Evolutionary conservation across 2,329 filamentous ascomycete species (phyloP).

Genomic region (Epichloe coenophiala): DNA sequence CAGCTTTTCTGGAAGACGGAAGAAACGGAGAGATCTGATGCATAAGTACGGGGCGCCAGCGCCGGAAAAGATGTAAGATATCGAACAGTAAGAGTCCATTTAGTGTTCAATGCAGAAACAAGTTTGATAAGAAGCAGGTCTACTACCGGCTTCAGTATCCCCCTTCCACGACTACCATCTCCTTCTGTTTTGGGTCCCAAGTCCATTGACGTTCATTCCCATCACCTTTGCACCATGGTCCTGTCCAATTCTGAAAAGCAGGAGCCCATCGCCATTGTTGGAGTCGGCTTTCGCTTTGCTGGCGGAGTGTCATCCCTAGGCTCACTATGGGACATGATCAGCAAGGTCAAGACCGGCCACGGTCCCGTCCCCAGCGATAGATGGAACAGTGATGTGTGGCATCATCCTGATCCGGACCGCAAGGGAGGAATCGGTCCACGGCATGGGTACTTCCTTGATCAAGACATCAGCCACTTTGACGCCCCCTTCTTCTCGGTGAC

Average conservation of each 20-base stretch:
- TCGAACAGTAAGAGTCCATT: too few species aligned
- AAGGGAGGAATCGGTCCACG: conserved; percentile 3
- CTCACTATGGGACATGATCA: conserved; percentile 22
- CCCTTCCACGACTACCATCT: too few species aligned
- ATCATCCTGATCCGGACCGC: conserved; percentile 19
- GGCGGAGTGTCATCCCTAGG: conserved; percentile 19
- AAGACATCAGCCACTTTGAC: conserved; percentile 32
- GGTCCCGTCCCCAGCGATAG: conserved; percentile 12
- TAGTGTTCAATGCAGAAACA: too few species aligned
- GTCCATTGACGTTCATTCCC: too few species aligned
- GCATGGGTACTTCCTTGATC: conserved; percentile 14
- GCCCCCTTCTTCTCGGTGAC: conserved; percentile 22
- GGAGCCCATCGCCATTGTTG: conserved; percentile 25
- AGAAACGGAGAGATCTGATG: too few species aligned
- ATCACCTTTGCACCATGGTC: too few species aligned
- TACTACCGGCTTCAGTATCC: too few species aligned
- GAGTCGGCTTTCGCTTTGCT: conserved; percentile 24
- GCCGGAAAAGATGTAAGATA: fast-evolving
- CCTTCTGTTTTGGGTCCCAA: too few species aligned
- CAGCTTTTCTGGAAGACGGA: too few species aligned
- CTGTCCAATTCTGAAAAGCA: too few species aligned
- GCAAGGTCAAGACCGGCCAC: conserved; percentile 19
- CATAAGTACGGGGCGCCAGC: too few species aligned
- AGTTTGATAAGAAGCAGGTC: too few species aligned
- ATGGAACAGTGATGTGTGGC: conserved; percentile 13